A percentile compares a stretch with the other conserved stretches of the same genome.
Evolutionary conservation across 2,329 filamentous ascomycete species (phyloP).

Genomic region (Trichophyton simii): DNA sequence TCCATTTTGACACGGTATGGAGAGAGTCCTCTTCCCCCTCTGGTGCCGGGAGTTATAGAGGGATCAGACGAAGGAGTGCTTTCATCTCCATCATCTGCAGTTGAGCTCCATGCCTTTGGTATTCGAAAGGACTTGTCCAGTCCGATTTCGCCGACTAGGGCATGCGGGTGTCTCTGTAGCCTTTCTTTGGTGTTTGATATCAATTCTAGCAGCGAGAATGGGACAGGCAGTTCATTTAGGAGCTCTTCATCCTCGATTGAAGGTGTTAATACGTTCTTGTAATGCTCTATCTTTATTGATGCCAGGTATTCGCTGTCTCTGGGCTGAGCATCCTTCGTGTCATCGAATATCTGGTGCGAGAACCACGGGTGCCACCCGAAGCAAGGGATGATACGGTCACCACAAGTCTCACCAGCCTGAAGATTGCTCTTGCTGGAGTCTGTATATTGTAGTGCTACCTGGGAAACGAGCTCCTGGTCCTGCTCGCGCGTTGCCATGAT

Average conservation of each 20-base stretch:
- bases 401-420: constrained; percentile 3
- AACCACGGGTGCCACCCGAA: constrained; percentile 62
- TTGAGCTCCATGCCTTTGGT: constrained; percentile 38
- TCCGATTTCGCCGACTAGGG: constrained; percentile 51
- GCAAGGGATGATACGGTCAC: constrained; percentile 43
- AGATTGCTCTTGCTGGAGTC: neutral
- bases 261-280: constrained; percentile 42
- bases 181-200: constrained; percentile 38
- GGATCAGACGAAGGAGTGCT: constrained; percentile 11
- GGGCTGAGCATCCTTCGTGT: constrained; percentile 18
- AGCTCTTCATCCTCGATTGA: constrained; percentile 36
- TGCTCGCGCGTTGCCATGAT: constrained; percentile 51
- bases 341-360: constrained; percentile 47
- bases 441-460: constrained; percentile 7
- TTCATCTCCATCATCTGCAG: constrained; percentile 17
- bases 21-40: constrained; percentile 47
- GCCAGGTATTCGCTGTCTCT: constrained; percentile 15
- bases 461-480: constrained; percentile 48
- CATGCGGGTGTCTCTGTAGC: constrained; percentile 40
- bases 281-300: constrained; percentile 36
- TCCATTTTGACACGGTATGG: constrained; percentile 44
- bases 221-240: constrained; percentile 40
- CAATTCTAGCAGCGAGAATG: constrained; percentile 41
- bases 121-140: constrained; percentile 51
- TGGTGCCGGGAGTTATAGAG: constrained; percentile 44